Percentiles rank a stretch among this genome's conserved stretches.
Evolutionary conservation across 108 stramenopile species (phyloP).

Genomic region (Parmales sp.): DNA sequence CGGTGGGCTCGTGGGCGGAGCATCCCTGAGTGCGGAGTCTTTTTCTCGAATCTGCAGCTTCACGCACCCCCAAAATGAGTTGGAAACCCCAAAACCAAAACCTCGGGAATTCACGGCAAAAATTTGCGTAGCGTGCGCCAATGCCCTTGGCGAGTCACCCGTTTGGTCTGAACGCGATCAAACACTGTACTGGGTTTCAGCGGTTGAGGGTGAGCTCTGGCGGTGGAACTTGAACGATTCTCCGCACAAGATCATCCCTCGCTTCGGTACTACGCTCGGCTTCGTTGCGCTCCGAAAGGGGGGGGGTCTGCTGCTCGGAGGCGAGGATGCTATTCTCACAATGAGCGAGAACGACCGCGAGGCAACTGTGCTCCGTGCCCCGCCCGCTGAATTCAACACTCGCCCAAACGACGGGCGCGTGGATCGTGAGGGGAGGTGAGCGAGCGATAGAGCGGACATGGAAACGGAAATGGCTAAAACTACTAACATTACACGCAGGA

Average conservation of each 20-base stretch:
- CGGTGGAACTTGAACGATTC: conserved; percentile 40
- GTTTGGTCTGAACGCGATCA: conserved; percentile 47
- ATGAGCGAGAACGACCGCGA: conserved; percentile 31
- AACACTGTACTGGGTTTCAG: conserved; percentile 52
- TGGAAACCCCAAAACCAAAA: too few relatives aligned
- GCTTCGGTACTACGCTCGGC: conserved; percentile 45
- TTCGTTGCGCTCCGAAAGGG: conserved; percentile 36
- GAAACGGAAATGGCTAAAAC: too few relatives aligned
- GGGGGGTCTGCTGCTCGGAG: conserved; percentile 32
- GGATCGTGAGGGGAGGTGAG: conserved; percentile 47
- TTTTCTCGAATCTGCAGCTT: not conserved
- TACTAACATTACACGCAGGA: too few relatives aligned
- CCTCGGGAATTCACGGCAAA: conserved; percentile 30
- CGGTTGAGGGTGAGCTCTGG: conserved; percentile 61
- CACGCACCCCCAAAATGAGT: not conserved
- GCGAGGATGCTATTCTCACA: conserved; percentile 40
- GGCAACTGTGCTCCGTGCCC: conserved; percentile 31
- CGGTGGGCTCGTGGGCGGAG: conserved; percentile 67
- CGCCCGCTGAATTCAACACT: conserved; percentile 40
- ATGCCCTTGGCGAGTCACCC: conserved; percentile 54
- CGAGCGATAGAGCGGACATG: too few relatives aligned
- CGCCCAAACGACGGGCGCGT: conserved; percentile 64
- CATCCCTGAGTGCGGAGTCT: conserved; percentile 78
- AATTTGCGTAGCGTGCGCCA: conserved; percentile 36
- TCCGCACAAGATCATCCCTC: conserved; percentile 30